A percentile compares a stretch with the other conserved stretches of the same genome.
These are phyloP conservation scores for Apiospora koreana DNA, from an alignment of 2,329 filamentous ascomycete species.

Conservation along the genomic window DNA sequence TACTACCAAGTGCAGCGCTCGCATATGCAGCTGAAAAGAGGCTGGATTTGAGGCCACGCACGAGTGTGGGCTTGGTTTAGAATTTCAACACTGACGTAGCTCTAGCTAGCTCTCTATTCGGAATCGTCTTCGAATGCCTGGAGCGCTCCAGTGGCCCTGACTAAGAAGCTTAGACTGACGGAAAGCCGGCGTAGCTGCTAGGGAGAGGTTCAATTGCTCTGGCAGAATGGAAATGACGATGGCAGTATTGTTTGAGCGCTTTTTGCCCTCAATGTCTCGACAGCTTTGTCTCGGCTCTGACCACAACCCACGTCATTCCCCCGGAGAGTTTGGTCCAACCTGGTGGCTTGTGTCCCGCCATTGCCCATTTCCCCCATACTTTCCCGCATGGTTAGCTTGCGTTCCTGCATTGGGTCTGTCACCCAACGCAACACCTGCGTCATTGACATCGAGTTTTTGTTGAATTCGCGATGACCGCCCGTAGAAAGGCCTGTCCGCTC, in stretches of 20 bases:
- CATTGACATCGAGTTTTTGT: background rate
- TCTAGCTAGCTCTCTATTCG: background rate
- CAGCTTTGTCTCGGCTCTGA: background rate
- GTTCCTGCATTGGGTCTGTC: slow-evolving; percentile 1
- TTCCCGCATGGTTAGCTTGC: background rate
- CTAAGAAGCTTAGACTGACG: background rate
- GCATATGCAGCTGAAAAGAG: background rate
- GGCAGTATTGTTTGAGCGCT: background rate
- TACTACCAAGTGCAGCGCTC: background rate
- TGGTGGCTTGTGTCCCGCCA: background rate
- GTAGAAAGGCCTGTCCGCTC: background rate
- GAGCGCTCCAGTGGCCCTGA: background rate
- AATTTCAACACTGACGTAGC: background rate
- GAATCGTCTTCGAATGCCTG: background rate
- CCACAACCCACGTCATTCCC: background rate
- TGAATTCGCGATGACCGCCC: background rate
- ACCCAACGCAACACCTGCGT: slow-evolving; percentile 4
- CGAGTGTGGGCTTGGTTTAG: background rate
- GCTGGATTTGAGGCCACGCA: background rate
- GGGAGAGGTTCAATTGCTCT: background rate
- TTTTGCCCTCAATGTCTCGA: background rate
- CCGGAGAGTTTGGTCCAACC: slow-evolving; percentile 2
- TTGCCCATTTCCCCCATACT: background rate
- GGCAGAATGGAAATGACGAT: background rate
- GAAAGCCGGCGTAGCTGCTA: background rate